Evolutionary conservation across 1,284 basidiomycete genomes (phyloP), one percentile per base, ranked within the genome.

Genomic region (Ustilago vetiveriae): DNA sequence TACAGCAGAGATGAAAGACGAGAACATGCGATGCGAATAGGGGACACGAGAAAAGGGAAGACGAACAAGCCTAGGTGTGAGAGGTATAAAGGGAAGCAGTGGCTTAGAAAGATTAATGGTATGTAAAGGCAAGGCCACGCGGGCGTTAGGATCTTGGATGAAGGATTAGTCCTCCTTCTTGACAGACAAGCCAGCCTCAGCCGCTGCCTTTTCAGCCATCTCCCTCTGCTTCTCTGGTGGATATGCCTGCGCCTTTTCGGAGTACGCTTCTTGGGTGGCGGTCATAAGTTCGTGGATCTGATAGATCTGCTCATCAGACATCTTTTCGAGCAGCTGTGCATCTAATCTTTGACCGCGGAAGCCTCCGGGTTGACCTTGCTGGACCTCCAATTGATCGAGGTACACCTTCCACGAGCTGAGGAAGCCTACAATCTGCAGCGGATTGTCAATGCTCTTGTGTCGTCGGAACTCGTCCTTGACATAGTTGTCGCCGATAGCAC

Each of bases 241-340:
- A 30, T 46, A 38, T 13, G 53, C 48, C 45, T 71, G 72, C 1
- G 76, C 76, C 21, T 68, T 54, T 2, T 69, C 56, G 11, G 79
- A 76, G 33, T 76, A 81, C 1, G 71, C 63, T 42, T 76, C 72
- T n/a, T 63, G 47, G 0, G 78, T 69, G 0, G 74, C 77, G 1
- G 59, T 67, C 70, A 79, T 79, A 26, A 82, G 53, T 45, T 82
- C 80, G 53, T 81, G 78, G 21, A 82, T 66, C 62, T 82, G 81
- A 32, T 80, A 76, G n/a, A 82, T 72, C 72, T 82, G 81, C 59
- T 82, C 80, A 32, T 81, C 75, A 3, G 79, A 80, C 42, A 82
- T 62, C 65, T 74, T 76, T 16, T 78, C 76, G 16, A 78, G 45
- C 33, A 78, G 40, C 23, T 60, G 53, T 13, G 74, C 49, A 33